phyloP scores from a whole-genome alignment of 2,329 filamentous ascomycete species.

The Eutypella sp. region DNA sequence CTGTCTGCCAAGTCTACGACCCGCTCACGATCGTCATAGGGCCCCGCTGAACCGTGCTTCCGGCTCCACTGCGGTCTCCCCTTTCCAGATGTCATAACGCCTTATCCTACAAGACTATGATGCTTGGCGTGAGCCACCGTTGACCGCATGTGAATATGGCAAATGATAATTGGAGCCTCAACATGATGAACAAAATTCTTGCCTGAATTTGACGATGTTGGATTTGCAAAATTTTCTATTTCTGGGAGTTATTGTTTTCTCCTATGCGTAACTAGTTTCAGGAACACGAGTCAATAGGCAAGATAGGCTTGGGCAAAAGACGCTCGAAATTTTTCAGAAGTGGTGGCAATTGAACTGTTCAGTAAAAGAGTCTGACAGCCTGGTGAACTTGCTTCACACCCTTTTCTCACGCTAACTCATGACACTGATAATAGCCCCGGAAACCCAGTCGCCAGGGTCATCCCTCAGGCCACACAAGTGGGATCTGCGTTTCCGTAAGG shows the following conservation, averaged over 20 bases:
- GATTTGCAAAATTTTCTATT: too few relatives aligned
- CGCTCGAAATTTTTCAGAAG: too few relatives aligned
- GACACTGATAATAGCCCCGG: not conserved
- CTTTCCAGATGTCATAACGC: too few relatives aligned
- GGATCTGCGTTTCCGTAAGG: not conserved
- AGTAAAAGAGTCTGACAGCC: too few relatives aligned
- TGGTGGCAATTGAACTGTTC: too few relatives aligned
- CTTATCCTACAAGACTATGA: too few relatives aligned
- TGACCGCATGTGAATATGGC: not conserved
- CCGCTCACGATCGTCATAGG: not conserved
- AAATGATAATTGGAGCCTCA: not conserved
- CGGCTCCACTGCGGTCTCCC: not conserved
- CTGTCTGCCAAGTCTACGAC: not conserved
- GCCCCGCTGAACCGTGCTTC: not conserved
- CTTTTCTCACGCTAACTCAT: not conserved
- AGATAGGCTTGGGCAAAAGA: not conserved
- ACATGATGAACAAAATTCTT: not conserved
- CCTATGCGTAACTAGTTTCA: not conserved
- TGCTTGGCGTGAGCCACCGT: not conserved
- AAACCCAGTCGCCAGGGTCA: not conserved
- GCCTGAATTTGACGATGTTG: not conserved
- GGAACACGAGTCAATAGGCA: not conserved
- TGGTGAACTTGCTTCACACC: too few relatives aligned
- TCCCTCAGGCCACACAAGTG: not conserved
- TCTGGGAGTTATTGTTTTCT: not conserved